Conservation (phyloP, 2,329 filamentous ascomycete species). For the Penicillium sp. region DNA sequence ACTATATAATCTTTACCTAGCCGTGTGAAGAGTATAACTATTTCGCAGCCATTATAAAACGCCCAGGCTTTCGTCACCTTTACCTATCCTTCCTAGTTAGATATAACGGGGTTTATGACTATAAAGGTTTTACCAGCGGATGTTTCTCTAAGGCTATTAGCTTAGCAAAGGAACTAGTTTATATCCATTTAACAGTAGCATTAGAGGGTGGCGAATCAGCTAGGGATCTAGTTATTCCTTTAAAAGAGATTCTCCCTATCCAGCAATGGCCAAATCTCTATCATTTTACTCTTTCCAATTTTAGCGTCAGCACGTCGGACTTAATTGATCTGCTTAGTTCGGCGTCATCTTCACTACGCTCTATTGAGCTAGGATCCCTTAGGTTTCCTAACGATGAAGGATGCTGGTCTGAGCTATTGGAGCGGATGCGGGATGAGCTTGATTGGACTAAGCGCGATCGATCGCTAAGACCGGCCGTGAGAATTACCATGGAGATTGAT, state of each 20-base stretch:
- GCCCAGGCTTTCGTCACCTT: constrained; percentile 10
- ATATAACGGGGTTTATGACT: neutral
- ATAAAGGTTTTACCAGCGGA: constrained; percentile 3
- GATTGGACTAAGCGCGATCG: too few species aligned
- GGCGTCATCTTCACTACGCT: constrained; percentile 1
- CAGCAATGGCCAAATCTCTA: constrained; percentile 7
- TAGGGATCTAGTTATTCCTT: neutral
- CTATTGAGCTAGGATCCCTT: constrained; percentile 1
- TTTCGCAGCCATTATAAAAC: constrained; percentile 11
- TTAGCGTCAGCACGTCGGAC: constrained; percentile 1
- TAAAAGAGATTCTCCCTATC: constrained; percentile 8
- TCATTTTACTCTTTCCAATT: constrained; percentile 6
- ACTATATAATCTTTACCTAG: constrained; percentile 28
- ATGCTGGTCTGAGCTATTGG: too few species aligned
- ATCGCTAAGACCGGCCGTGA: too few species aligned
- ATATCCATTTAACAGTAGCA: constrained; percentile 2
- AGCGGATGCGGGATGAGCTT: too few species aligned
- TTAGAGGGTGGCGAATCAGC: neutral
- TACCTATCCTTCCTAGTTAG: constrained; percentile 4
- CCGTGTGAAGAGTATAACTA: constrained; percentile 10
- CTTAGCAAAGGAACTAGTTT: constrained; percentile 1
- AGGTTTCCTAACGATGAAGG: too few species aligned
- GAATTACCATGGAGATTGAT: too few species aligned
- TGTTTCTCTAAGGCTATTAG: constrained; percentile 3
- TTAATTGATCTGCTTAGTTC: constrained; percentile 3